Conservation (phyloP, 768 basidiomycete species). For the Strobilomyces dryophilus region DNA sequence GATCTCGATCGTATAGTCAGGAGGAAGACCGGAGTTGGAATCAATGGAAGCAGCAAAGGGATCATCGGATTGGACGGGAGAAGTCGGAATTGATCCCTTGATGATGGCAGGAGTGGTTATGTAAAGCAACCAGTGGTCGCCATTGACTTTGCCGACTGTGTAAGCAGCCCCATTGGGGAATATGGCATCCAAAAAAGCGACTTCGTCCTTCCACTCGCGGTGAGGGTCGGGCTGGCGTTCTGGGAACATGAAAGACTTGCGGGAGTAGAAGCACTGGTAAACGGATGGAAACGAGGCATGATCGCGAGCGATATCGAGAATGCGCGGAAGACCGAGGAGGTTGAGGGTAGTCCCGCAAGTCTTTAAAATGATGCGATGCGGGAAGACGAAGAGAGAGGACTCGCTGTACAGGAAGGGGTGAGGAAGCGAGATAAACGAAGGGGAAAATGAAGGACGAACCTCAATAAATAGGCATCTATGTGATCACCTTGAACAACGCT, state of each 20-base stretch:
- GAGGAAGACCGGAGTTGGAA: conserved; percentile 23
- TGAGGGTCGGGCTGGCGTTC: conserved; percentile 93
- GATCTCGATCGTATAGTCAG: conserved; percentile 96
- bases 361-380: conserved; percentile 95
- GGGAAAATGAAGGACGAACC: conserved; percentile 42
- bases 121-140: conserved; percentile 98
- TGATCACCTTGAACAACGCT: conserved; percentile 86
- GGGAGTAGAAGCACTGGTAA: conserved; percentile 93
- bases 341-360: conserved; percentile 99
- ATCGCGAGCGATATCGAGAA: conserved; percentile 84
- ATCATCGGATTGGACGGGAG: conserved; percentile 13
- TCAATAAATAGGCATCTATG: conserved; percentile 92
- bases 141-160: conserved; percentile 95
- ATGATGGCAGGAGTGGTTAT: conserved; percentile 57
- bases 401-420: conserved; percentile 54
- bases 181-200: conserved; percentile 85
- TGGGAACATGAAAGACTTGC: conserved; percentile 99
- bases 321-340: conserved; percentile 89
- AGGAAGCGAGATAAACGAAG: background rate
- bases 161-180: conserved; percentile 91
- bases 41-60: conserved; percentile 4
- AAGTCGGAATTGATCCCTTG: conserved; percentile 21
- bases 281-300: conserved; percentile 66
- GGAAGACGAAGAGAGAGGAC: conserved; percentile 92
- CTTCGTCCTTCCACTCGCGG: conserved; percentile 89